phyloP scores from a whole-genome alignment of 2,329 filamentous ascomycete species.

The Huntiella abstrusa region DNA sequence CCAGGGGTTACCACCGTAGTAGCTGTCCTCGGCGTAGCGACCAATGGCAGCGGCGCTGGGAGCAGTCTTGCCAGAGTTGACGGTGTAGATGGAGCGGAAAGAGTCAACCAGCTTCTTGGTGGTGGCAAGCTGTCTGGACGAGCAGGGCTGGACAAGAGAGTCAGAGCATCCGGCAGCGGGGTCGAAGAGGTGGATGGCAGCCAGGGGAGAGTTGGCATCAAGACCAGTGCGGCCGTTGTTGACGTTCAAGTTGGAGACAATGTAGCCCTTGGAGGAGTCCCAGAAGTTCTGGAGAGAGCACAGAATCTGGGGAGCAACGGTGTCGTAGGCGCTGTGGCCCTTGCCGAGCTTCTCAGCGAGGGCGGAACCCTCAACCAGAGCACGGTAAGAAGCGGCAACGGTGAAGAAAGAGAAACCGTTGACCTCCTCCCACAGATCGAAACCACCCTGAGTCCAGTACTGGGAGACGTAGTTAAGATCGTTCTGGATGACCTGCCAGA shows the following conservation, averaged over 20 bases:
- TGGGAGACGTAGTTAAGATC: constrained; percentile 58
- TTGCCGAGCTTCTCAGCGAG: constrained; percentile 46
- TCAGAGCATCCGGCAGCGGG: constrained; percentile 45
- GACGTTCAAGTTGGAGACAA: constrained; percentile 43
- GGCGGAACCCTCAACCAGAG: constrained; percentile 45
- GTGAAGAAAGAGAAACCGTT: constrained; percentile 66
- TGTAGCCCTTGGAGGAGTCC: constrained; percentile 38
- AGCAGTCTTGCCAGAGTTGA: constrained; percentile 46
- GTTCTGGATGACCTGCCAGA: constrained; percentile 58
- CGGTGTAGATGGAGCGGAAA: constrained; percentile 48
- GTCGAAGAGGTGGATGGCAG: constrained; percentile 51
- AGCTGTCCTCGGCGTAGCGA: constrained; percentile 53
- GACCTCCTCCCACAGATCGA: constrained; percentile 74
- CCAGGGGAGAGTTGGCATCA: constrained; percentile 52
- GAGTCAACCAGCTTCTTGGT: constrained; percentile 60
- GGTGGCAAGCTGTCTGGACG: constrained; percentile 48
- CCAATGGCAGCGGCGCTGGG: constrained; percentile 44
- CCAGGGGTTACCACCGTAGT: constrained; percentile 69
- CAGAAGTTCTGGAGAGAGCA: constrained; percentile 63
- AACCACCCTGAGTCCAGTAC: constrained; percentile 50
- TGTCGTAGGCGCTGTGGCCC: constrained; percentile 39
- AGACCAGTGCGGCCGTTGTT: constrained; percentile 42
- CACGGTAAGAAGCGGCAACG: constrained; percentile 46
- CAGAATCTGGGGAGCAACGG: constrained; percentile 48
- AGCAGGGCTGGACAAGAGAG: constrained; percentile 62